Evolutionary conservation across 2,329 filamentous ascomycete genomes (phyloP).

Genomic region (Cryphonectria naterciae): DNA sequence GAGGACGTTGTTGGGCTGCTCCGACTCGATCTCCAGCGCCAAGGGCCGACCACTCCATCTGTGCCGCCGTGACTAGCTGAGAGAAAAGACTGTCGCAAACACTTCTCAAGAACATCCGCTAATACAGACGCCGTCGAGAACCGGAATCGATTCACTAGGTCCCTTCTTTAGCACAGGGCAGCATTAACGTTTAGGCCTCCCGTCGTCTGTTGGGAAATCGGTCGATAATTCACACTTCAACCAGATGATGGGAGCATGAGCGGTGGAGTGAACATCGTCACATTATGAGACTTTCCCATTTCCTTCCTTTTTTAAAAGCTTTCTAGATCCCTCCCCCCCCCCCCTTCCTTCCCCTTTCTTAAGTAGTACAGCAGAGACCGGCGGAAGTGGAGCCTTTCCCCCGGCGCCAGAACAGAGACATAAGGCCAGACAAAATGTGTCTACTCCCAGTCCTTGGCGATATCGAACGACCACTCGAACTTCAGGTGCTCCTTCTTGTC

Average conservation of each 20-base stretch:
- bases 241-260: background rate
- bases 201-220: background rate
- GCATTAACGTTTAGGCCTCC: background rate
- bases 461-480: conserved; percentile 97
- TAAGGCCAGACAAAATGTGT: conserved; percentile 6
- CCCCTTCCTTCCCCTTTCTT: too few species aligned
- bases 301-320: background rate
- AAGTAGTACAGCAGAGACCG: background rate
- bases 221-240: background rate
- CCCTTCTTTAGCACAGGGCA: background rate
- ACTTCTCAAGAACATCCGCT: background rate
- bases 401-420: background rate
- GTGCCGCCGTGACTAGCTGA: too few species aligned
- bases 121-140: background rate
- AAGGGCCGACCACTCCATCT: too few species aligned
- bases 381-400: background rate
- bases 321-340: background rate
- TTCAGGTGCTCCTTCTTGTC: conserved; percentile 87
- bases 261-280: background rate
- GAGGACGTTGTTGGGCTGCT: too few species aligned
- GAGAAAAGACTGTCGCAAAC: background rate
- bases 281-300: background rate
- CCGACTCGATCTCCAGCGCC: too few species aligned
- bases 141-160: background rate
- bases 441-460: conserved; percentile 89